Conservation (phyloP, 192 early-diverging fungal species). For the Pecoramyces ruminantium region DNA sequence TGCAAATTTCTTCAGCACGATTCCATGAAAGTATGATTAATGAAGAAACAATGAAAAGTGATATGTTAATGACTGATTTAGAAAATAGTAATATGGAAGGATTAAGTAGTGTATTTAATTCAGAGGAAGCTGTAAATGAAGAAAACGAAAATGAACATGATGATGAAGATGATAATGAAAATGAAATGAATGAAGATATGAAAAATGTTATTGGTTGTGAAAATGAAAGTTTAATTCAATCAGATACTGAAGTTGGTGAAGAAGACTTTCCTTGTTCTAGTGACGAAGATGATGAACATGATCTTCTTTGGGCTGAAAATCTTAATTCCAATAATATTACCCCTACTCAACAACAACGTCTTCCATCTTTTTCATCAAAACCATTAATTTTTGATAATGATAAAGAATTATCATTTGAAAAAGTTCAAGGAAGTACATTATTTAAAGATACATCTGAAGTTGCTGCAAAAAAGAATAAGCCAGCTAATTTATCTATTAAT, state of each 20-base stretch:
- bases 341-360: slow-evolving; percentile 10
- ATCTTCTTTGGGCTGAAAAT: slow-evolving; percentile 11
- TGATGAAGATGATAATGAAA: not conserved
- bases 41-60: not conserved
- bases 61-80: not conserved
- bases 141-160: slow-evolving; percentile 14
- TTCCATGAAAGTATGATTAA: not conserved
- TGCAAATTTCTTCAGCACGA: not conserved
- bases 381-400: not conserved
- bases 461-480: not conserved
- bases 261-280: not conserved
- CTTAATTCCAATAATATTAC: slow-evolving; percentile 4
- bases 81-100: not conserved
- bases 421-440: not conserved
- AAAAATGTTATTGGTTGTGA: not conserved
- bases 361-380: slow-evolving; percentile 6
- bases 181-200: not conserved
- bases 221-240: not conserved
- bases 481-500: not conserved
- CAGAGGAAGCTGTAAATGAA: not conserved
- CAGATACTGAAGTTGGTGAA: not conserved
- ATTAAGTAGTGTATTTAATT: not conserved
- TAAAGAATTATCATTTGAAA: not conserved
- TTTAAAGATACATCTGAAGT: not conserved
- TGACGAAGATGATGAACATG: slow-evolving; percentile 3